Percentiles rank a stretch among this genome's conserved stretches.
Conservation (phyloP, 768 basidiomycete species). For the Tulasnella sp. region DNA sequence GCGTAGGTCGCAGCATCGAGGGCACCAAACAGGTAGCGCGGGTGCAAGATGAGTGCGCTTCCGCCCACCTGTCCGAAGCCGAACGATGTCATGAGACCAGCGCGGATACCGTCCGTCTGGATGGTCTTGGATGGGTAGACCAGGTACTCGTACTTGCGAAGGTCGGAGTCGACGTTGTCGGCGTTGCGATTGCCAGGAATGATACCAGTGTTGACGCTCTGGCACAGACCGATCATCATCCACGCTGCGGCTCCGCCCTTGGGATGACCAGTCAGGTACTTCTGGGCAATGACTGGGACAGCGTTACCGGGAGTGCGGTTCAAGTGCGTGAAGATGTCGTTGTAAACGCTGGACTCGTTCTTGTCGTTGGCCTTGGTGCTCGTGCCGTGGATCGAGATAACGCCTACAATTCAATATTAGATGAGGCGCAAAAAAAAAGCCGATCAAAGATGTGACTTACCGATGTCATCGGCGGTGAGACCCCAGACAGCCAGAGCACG, state of each 20-base stretch:
- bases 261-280: constrained; percentile 92
- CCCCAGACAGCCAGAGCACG: constrained; percentile 97
- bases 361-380: constrained; percentile 88
- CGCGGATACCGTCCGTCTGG: constrained; percentile 83
- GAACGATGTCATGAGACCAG: constrained; percentile 88
- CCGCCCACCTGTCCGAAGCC: constrained; percentile 99
- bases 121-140: constrained; percentile 98
- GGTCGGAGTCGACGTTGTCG: constrained; percentile 91
- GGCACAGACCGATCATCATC: constrained; percentile 88
- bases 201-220: constrained; percentile 73
- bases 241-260: constrained; percentile 99
- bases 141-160: constrained; percentile 79
- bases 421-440: neutral
- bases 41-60: constrained; percentile 76
- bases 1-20: constrained; percentile 70
- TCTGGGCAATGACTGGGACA: constrained; percentile 95
- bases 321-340: constrained; percentile 82
- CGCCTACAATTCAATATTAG: constrained; percentile 28
- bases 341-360: constrained; percentile 97
- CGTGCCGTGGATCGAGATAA: constrained; percentile 81
- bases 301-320: constrained; percentile 89
- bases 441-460: constrained; percentile 25
- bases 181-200: constrained; percentile 93
- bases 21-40: constrained; percentile 80
- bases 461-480: constrained; percentile 84